Base-by-base conservation (phyloP, 129 eudicot genomes). In the Deinandra increscens region DNA sequence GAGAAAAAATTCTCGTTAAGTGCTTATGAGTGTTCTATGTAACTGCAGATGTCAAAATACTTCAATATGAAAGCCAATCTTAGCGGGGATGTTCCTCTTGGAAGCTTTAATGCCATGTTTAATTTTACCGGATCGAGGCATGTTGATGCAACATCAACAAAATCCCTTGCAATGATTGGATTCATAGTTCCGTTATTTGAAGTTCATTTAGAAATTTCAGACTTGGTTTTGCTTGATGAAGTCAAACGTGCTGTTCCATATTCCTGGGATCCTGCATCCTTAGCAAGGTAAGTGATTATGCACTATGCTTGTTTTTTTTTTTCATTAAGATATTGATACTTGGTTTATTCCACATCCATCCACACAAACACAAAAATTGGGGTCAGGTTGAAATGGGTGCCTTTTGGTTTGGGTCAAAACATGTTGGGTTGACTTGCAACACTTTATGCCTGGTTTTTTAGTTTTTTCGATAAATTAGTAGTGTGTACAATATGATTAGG, bases 161-260 rank as follows among this genome's bases (percentile, higher is more conserved):
- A 87, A 74, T 93, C 97, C 42, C 97, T 93, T 72, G 97, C 98
- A 29, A 85, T 93, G 97, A 80, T 89, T 58, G 98, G 98, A 73
- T 78, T 76, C 72, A 68, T 84, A 53, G 87, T 93, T 36, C 87
- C 95, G 0, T 66, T 89, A 51, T 89, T 58, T 73, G 83, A 54
- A 45, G 87, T 92, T 60, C 66, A 80, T 58, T 70, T 92, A 49
- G 78, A 82, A 7, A 89, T 78, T 48, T 64, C 78, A 4, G 76
- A 89, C 70, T 80, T 93, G 73, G 79, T 82, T 79, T 69, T 93
- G 79, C 80, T 65, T 33, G 86, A 93, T 66, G 88, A 85, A 73
- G 81, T 93, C 69, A 93, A 87, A 77, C 90, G 84, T 71, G 90
- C 92, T 36, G 90, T 92, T 78, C 96, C 96, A 9, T 83, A 92